Evolutionary conservation across 192 early-diverging fungal species (phyloP).

Genomic region (Coemansia sp.): DNA sequence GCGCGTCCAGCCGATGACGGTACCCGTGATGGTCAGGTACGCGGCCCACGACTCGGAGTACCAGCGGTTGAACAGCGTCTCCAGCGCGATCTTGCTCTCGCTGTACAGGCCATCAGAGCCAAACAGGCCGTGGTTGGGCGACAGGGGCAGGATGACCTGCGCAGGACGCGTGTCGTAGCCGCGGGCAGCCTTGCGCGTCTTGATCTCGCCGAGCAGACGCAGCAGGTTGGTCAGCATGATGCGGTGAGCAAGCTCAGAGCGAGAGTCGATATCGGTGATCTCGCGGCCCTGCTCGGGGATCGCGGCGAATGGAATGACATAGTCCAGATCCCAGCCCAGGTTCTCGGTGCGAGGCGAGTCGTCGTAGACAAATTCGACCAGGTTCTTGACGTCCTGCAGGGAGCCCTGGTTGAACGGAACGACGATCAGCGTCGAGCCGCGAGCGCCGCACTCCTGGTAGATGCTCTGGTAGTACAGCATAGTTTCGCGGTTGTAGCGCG

Average conservation of each 20-base stretch:
- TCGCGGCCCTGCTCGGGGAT: conserved; percentile 80
- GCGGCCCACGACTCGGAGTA: conserved; percentile 83
- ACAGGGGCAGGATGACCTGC: conserved; percentile 82
- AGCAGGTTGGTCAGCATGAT: conserved; percentile 93
- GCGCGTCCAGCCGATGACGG: conserved; percentile 96
- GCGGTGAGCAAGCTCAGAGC: conserved; percentile 82
- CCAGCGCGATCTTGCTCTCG: conserved; percentile 89
- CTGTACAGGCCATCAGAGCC: conserved; percentile 90
- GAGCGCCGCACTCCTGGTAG: conserved; percentile 82
- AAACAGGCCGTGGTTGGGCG: conserved; percentile 95
- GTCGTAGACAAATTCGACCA: conserved; percentile 79
- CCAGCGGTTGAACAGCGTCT: conserved; percentile 91
- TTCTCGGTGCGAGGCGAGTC: conserved; percentile 61
- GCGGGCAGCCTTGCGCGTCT: conserved; percentile 78
- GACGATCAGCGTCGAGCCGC: conserved; percentile 77
- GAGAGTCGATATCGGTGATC: conserved; percentile 73
- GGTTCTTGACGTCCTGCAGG: conserved; percentile 66
- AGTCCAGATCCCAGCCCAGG: conserved; percentile 85
- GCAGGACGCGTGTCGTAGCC: conserved; percentile 75
- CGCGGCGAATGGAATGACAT: conserved; percentile 92
- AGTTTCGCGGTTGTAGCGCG: conserved; percentile 70
- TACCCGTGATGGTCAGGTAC: conserved; percentile 81
- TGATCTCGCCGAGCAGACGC: conserved; percentile 82
- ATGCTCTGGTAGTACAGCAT: conserved; percentile 82
- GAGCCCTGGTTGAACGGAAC: conserved; percentile 95